phyloP scores from a whole-genome alignment of 2,329 filamentous ascomycete species.

The Endoconidiophora laricicola region DNA sequence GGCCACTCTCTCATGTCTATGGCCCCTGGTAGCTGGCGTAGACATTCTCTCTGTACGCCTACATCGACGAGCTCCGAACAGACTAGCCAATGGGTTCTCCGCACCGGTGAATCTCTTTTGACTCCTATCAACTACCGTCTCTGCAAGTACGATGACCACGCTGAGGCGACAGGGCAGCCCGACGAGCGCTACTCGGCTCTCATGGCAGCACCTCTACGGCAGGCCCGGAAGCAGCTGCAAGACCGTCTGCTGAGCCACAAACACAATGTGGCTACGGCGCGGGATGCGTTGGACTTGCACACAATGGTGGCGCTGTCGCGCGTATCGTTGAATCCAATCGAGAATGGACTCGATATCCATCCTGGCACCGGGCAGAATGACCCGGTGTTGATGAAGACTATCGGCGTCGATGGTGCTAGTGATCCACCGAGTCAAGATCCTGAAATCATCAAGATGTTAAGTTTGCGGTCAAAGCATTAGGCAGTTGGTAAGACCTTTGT shows the following conservation, averaged over 20 bases:
- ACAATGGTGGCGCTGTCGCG: slow-evolving; percentile 21
- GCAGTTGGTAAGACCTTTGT: background rate
- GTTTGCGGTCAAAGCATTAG: slow-evolving; percentile 9
- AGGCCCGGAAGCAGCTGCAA: slow-evolving; percentile 7
- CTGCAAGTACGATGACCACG: slow-evolving; percentile 14
- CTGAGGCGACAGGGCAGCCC: background rate
- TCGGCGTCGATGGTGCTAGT: slow-evolving; percentile 15
- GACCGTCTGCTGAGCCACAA: slow-evolving; percentile 6
- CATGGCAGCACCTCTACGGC: slow-evolving; percentile 10
- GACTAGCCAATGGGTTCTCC: slow-evolving; percentile 16
- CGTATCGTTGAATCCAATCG: slow-evolving; percentile 15
- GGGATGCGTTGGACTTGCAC: slow-evolving; percentile 18
- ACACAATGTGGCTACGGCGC: background rate
- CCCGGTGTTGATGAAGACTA: slow-evolving; percentile 20
- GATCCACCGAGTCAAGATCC: slow-evolving; percentile 26
- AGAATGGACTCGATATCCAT: slow-evolving; percentile 24
- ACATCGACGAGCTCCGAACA: slow-evolving; percentile 11
- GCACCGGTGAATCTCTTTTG: slow-evolving; percentile 16
- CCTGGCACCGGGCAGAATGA: slow-evolving; percentile 25
- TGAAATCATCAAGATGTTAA: slow-evolving; percentile 18
- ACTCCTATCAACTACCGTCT: slow-evolving; percentile 16
- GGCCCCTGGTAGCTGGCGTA: slow-evolving; percentile 13
- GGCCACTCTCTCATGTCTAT: slow-evolving; percentile 12
- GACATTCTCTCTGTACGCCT: slow-evolving; percentile 7
- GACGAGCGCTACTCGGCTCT: slow-evolving; percentile 6